phyloP scores from a whole-genome alignment of 768 basidiomycete species.

The Termitomyces sp. region DNA sequence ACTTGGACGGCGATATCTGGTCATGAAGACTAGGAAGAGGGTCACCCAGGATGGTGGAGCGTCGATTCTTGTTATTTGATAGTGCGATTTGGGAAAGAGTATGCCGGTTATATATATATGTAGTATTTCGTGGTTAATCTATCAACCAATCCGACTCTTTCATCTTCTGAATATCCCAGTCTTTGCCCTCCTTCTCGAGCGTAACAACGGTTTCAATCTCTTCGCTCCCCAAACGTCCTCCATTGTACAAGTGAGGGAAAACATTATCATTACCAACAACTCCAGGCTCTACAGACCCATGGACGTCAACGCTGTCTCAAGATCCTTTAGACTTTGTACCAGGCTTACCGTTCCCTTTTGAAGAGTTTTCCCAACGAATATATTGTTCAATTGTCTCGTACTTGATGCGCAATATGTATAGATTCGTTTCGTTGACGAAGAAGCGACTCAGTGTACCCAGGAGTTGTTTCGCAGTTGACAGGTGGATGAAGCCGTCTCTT shows the following conservation, averaged over 20 bases:
- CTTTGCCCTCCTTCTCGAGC: constrained; percentile 18
- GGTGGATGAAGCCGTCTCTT: constrained; percentile 44
- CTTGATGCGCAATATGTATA: constrained; percentile 38
- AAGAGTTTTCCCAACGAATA: constrained; percentile 43
- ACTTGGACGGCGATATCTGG: constrained; percentile 52
- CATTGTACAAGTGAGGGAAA: constrained; percentile 54
- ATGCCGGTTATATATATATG: no score
- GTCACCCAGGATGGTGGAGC: constrained; percentile 63
- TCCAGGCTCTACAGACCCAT: constrained; percentile 28
- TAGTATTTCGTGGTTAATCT: constrained; percentile 17
- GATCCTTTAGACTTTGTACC: not conserved
- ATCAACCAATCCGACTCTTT: constrained; percentile 23
- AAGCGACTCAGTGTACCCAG: constrained; percentile 40
- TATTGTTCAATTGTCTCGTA: constrained; percentile 33
- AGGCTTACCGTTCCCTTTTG: constrained; percentile 24
- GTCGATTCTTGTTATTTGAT: constrained; percentile 41
- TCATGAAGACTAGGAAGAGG: constrained; percentile 56
- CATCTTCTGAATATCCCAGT: constrained; percentile 25
- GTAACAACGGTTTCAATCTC: constrained; percentile 37
- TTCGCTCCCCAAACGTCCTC: constrained; percentile 31
- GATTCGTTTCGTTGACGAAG: constrained; percentile 30
- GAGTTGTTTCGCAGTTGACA: constrained; percentile 48
- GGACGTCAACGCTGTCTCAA: not conserved
- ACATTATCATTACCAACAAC: constrained; percentile 36
- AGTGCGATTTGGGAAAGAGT: constrained; percentile 3